Evolutionary conservation across 2,329 filamentous ascomycete genomes (phyloP).

Genomic region (Pseudocercospora macadamiae): DNA sequence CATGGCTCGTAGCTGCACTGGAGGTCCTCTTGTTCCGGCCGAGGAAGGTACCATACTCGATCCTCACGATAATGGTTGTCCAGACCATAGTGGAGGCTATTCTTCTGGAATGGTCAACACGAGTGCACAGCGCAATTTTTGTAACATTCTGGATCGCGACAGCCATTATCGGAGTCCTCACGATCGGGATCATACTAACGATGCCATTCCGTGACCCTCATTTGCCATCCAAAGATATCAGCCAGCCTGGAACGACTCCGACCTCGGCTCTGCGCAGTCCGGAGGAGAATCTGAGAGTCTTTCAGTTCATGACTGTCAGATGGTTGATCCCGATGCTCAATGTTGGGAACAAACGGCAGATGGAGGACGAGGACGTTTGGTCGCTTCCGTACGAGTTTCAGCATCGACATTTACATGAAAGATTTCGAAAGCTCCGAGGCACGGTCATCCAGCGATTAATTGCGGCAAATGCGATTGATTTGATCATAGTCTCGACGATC

Average conservation of each 20-base stretch:
- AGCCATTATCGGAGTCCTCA: slow-evolving; percentile 46
- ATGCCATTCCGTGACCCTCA: slow-evolving; percentile 71
- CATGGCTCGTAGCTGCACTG: slow-evolving; percentile 32
- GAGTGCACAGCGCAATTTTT: slow-evolving; percentile 17
- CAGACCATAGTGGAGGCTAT: slow-evolving; percentile 31
- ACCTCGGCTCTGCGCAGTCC: slow-evolving; percentile 67
- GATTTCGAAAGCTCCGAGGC: slow-evolving; percentile 73
- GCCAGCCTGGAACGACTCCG: slow-evolving; percentile 58
- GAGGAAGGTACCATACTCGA: slow-evolving; percentile 31
- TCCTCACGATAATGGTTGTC: slow-evolving; percentile 28
- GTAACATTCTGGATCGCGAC: slow-evolving; percentile 15
- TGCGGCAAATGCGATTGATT: slow-evolving; percentile 76
- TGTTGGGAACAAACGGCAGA: slow-evolving; percentile 64
- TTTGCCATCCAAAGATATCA: slow-evolving; percentile 60
- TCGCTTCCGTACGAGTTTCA: slow-evolving; percentile 78
- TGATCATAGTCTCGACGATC: slow-evolving; percentile 68
- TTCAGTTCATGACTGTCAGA: slow-evolving; percentile 82
- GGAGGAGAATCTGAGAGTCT: slow-evolving; percentile 77
- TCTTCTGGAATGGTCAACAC: slow-evolving; percentile 23
- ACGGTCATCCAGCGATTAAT: slow-evolving; percentile 72
- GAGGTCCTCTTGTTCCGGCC: slow-evolving; percentile 32
- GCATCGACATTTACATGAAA: slow-evolving; percentile 71
- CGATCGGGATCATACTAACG: slow-evolving; percentile 59
- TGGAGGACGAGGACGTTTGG: slow-evolving; percentile 83
- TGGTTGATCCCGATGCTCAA: slow-evolving; percentile 79